Percentiles rank a stretch among this genome's conserved stretches.
Evolutionary conservation across 2,329 filamentous ascomycete genomes (phyloP).

Genomic region (Plectosphaerella plurivora): DNA sequence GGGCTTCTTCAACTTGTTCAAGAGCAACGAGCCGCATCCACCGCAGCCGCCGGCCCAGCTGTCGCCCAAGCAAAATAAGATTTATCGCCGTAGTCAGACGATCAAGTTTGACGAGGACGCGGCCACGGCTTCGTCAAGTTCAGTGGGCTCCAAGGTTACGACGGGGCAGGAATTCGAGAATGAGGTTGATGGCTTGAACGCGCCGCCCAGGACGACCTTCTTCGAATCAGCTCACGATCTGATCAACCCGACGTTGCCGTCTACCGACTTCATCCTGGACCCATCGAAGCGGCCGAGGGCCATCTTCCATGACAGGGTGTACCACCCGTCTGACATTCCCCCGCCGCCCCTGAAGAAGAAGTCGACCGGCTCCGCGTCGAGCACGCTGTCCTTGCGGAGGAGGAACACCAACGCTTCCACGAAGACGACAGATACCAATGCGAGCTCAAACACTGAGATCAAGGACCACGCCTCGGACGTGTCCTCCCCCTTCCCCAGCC

Average conservation of each 20-base stretch:
- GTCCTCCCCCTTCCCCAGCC: constrained; percentile 15
- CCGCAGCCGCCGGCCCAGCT: constrained; percentile 37
- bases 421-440: neutral
- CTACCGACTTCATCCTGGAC: constrained; percentile 76
- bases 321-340: constrained; percentile 90
- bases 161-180: constrained; percentile 44
- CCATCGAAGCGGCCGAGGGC: constrained; percentile 77
- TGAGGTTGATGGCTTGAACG: constrained; percentile 45
- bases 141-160: constrained; percentile 36
- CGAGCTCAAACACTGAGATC: constrained; percentile 16
- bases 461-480: neutral
- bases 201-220: constrained; percentile 85
- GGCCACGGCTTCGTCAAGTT: constrained; percentile 21
- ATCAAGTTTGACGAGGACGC: constrained; percentile 41
- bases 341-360: constrained; percentile 65
- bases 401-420: neutral
- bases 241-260: constrained; percentile 82
- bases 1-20: constrained; percentile 71
- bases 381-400: constrained; percentile 25
- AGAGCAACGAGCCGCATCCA: constrained; percentile 44
- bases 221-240: constrained; percentile 94
- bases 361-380: constrained; percentile 25
- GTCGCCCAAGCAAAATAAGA: constrained; percentile 59
- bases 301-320: constrained; percentile 95
- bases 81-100: constrained; percentile 76